phyloP scores from a whole-genome alignment of 495 filamentous ascomycete species.

The Platismatia glauca region DNA sequence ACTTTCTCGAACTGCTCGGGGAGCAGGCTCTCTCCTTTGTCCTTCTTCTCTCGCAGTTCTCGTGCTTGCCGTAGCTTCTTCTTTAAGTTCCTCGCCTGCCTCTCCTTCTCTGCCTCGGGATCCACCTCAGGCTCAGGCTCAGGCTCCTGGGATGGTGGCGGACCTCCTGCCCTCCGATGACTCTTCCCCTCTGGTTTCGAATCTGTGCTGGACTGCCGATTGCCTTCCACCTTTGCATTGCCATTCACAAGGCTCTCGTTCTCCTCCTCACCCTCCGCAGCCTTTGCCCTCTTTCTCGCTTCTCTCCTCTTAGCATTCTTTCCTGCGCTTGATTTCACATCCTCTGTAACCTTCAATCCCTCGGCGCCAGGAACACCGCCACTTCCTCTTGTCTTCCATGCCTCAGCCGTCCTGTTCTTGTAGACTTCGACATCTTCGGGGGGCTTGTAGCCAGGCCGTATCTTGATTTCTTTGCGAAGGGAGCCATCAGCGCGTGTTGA shows the following conservation, averaged over 20 bases:
- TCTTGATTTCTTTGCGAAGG: conserved; percentile 80
- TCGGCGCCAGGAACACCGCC: conserved; percentile 77
- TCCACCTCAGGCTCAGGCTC: conserved; percentile 36
- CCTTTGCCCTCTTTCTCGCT: conserved; percentile 79
- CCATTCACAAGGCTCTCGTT: conserved; percentile 29
- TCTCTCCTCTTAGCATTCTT: conserved; percentile 95
- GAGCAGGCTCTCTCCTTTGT: conserved; percentile 67
- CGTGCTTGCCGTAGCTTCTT: conserved; percentile 94
- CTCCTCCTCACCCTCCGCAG: conserved; percentile 37
- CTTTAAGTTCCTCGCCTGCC: conserved; percentile 84
- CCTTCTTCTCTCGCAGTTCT: conserved; percentile 85
- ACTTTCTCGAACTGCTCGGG: conserved; percentile 98
- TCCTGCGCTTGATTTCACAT: conserved; percentile 42
- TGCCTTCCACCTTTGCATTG: conserved; percentile 29
- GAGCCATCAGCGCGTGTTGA: conserved; percentile 81
- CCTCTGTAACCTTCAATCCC: conserved; percentile 43
- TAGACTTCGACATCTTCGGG: conserved; percentile 96
- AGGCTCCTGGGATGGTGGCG: conserved; percentile 9
- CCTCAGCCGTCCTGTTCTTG: conserved; percentile 82
- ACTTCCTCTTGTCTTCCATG: conserved; percentile 71
- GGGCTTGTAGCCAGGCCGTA: conserved; percentile 85
- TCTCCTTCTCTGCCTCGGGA: conserved; percentile 72
- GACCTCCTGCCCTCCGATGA: conserved; percentile 1
- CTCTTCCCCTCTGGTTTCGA: background rate
- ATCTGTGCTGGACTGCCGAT: conserved; percentile 20